phyloP scores from a whole-genome alignment of 192 early-diverging fungal genomes.

The Haplosporangium gracile region DNA sequence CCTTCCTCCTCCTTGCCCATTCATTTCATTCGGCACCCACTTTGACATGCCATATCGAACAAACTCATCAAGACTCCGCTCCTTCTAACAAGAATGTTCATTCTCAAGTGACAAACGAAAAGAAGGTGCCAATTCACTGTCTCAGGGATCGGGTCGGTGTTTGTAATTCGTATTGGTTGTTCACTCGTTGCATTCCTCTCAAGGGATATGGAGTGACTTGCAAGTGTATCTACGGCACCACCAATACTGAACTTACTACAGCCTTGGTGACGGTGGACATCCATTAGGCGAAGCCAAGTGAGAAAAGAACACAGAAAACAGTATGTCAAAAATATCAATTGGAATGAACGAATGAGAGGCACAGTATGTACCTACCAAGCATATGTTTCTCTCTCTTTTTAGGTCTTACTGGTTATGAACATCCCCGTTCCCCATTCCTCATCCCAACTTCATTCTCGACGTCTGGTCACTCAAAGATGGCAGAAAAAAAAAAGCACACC shows the following conservation, averaged over 20 bases:
- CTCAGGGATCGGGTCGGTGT: slow-evolving; percentile 1
- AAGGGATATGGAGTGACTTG: too few relatives aligned
- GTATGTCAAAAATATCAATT: neutral
- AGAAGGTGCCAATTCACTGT: neutral
- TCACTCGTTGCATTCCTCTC: too few relatives aligned
- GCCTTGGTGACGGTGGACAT: neutral
- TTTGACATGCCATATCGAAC: neutral
- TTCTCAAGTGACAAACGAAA: neutral
- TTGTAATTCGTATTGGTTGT: neutral
- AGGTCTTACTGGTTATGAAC: too few relatives aligned
- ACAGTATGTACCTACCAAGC: too few relatives aligned
- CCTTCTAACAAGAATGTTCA: neutral
- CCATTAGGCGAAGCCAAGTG: neutral
- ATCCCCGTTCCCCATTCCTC: too few relatives aligned
- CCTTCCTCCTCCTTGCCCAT: neutral
- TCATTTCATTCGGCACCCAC: too few relatives aligned
- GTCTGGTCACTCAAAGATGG: too few relatives aligned
- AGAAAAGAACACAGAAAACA: neutral
- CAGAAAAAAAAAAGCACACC: too few relatives aligned
- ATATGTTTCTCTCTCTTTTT: too few relatives aligned
- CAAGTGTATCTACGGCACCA: too few relatives aligned
- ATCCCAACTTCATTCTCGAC: too few relatives aligned
- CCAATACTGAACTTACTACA: too few relatives aligned
- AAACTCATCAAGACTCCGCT: neutral
- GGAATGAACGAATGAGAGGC: neutral